A percentile compares a stretch with the other conserved stretches of the same genome.
Conservation (phyloP, 2,329 filamentous ascomycete genomes). For the Aspergillus puulaauensis region DNA sequence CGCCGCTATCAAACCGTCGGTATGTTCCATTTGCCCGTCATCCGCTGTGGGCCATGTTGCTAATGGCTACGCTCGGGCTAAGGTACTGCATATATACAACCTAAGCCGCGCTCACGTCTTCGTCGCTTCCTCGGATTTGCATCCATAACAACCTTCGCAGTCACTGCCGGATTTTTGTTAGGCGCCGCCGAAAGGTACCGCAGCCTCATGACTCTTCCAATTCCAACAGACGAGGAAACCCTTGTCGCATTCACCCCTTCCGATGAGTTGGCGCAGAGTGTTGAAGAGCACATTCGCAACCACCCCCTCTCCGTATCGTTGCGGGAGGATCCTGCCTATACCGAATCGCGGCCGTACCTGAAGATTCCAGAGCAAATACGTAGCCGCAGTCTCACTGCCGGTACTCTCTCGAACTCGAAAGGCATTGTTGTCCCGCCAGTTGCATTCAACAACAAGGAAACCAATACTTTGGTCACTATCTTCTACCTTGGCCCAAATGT, state of each 20-base stretch:
- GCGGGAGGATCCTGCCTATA: slow-evolving; percentile 64
- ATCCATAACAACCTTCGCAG: slow-evolving; percentile 35
- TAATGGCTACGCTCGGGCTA: background rate
- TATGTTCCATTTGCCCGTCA: background rate
- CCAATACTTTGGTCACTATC: slow-evolving; percentile 69
- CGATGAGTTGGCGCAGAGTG: slow-evolving; percentile 54
- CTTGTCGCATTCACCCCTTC: slow-evolving; percentile 63
- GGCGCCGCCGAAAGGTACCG: slow-evolving; percentile 9
- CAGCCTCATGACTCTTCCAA: slow-evolving; percentile 35
- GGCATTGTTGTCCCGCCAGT: slow-evolving; percentile 80
- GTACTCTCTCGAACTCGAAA: slow-evolving; percentile 71
- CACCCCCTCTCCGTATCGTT: slow-evolving; percentile 74
- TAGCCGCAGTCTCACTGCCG: slow-evolving; percentile 75
- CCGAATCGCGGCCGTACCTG: slow-evolving; percentile 79
- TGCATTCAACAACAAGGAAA: slow-evolving; percentile 69
- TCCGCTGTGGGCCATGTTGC: background rate
- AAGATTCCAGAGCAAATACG: slow-evolving; percentile 74
- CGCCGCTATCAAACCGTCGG: slow-evolving; percentile 11
- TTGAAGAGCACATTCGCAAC: slow-evolving; percentile 72
- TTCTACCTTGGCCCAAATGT: slow-evolving; percentile 75
- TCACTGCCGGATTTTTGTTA: slow-evolving; percentile 26
- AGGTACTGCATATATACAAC: slow-evolving; percentile 1
- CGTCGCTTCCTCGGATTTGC: slow-evolving; percentile 38
- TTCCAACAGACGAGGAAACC: slow-evolving; percentile 70
- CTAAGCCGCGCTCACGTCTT: slow-evolving; percentile 29